Percentiles rank a stretch among this genome's conserved stretches.
phyloP scores from a whole-genome alignment of 2,329 filamentous ascomycete genomes.

The Colletotrichum karsti region DNA sequence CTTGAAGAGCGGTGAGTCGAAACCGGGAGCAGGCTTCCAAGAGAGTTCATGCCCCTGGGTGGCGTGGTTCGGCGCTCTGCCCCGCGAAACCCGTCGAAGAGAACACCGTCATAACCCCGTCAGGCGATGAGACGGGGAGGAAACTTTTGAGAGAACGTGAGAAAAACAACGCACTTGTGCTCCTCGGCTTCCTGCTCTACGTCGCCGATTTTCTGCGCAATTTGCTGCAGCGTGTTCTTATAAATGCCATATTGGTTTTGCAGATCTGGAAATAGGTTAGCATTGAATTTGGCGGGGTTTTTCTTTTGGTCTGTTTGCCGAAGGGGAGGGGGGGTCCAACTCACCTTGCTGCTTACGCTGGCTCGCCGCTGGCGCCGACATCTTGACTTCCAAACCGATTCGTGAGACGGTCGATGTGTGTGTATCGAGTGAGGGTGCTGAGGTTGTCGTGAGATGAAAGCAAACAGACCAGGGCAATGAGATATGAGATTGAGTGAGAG shows the following conservation, averaged over 20 bases:
- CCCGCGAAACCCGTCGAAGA: background rate
- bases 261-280: conserved; percentile 65
- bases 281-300: conserved; percentile 10
- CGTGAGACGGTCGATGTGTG: background rate
- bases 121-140: background rate
- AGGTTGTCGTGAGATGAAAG: background rate
- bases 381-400: conserved; percentile 33
- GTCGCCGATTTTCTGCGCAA: conserved; percentile 96
- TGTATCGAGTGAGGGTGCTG: background rate
- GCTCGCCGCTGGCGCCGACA: conserved; percentile 66
- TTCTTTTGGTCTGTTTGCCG: background rate
- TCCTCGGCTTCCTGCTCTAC: conserved; percentile 98
- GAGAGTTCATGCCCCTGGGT: background rate
- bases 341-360: conserved; percentile 74
- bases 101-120: background rate
- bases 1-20: conserved; percentile 25
- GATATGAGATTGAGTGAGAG: conserved; percentile 6
- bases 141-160: conserved; percentile 14
- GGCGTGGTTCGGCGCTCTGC: background rate
- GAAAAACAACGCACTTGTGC: conserved; percentile 82
- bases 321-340: too few relatives aligned
- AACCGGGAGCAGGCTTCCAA: conserved; percentile 27
- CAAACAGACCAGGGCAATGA: too few relatives aligned
- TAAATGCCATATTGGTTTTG: conserved; percentile 83
- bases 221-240: conserved; percentile 83